Conservation (phyloP, 2,329 filamentous ascomycete genomes). For the Corinectria fuckeliana region DNA sequence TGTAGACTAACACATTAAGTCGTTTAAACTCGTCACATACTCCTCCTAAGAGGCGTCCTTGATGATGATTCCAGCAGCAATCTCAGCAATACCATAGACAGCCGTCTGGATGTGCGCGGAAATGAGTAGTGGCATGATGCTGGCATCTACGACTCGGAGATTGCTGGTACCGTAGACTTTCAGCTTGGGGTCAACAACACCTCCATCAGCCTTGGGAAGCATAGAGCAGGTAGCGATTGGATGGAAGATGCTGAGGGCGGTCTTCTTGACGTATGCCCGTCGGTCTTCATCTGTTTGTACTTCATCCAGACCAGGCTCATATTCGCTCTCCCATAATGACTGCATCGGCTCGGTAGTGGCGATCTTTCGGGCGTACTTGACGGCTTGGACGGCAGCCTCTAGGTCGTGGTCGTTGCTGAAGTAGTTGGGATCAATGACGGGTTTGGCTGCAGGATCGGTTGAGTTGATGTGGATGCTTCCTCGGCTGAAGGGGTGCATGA, state of each 20-base stretch:
- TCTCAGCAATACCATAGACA: slow-evolving; percentile 61
- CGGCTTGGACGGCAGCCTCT: slow-evolving; percentile 41
- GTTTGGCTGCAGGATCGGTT: slow-evolving; percentile 23
- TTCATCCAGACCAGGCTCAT: slow-evolving; percentile 37
- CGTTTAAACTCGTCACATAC: background rate
- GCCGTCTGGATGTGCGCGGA: slow-evolving; percentile 57
- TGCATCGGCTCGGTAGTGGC: slow-evolving; percentile 42
- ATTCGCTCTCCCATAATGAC: slow-evolving; percentile 42
- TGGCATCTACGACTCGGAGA: slow-evolving; percentile 57
- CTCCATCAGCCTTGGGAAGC: slow-evolving; percentile 52
- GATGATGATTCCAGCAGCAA: slow-evolving; percentile 42
- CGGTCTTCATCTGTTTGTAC: slow-evolving; percentile 28
- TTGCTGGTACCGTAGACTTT: slow-evolving; percentile 56
- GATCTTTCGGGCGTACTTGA: slow-evolving; percentile 42
- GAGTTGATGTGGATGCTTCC: slow-evolving; percentile 34
- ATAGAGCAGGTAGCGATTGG: slow-evolving; percentile 54
- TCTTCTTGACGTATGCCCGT: slow-evolving; percentile 22
- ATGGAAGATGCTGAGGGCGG: slow-evolving; percentile 42
- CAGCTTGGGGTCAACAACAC: slow-evolving; percentile 52
- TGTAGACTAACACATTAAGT: background rate
- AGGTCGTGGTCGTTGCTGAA: slow-evolving; percentile 39
- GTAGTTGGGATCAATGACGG: slow-evolving; percentile 34
- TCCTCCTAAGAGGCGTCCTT: slow-evolving; percentile 2
- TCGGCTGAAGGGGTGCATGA: slow-evolving; percentile 63
- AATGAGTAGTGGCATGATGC: slow-evolving; percentile 55